phyloP scores from a whole-genome alignment of 768 basidiomycete species.

The Phylloporus sp. region DNA sequence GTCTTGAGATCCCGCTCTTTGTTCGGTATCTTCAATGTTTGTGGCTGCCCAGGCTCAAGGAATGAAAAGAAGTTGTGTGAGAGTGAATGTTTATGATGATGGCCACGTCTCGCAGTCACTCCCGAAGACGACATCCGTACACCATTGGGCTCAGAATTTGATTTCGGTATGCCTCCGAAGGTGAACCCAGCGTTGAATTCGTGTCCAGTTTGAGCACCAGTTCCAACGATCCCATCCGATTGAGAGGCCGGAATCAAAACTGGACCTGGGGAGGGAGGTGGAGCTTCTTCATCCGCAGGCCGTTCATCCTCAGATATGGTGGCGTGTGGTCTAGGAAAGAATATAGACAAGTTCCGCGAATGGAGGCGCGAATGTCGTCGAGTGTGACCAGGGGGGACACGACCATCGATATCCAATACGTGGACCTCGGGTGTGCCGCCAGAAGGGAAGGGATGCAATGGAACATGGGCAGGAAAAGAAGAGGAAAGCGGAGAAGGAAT shows the following conservation, averaged over 20 bases:
- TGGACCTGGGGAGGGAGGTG: slow-evolving; percentile 43
- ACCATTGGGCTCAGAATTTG: slow-evolving; percentile 16
- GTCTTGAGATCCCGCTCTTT: slow-evolving; percentile 44
- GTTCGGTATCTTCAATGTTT: slow-evolving; percentile 6
- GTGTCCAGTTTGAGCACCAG: slow-evolving; percentile 31
- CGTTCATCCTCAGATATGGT: slow-evolving; percentile 68
- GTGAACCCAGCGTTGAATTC: slow-evolving; percentile 56
- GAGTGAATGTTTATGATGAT: slow-evolving; percentile 90
- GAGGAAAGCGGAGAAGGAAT: slow-evolving; percentile 27
- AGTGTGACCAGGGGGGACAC: slow-evolving; percentile 25
- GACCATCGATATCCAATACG: slow-evolving; percentile 10
- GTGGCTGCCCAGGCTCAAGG: slow-evolving; percentile 63
- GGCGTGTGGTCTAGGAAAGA: slow-evolving; percentile 71
- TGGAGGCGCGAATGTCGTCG: slow-evolving; percentile 70
- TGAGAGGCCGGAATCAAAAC: slow-evolving; percentile 41
- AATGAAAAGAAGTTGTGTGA: slow-evolving; percentile 97
- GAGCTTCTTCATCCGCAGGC: slow-evolving; percentile 43
- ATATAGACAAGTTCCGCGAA: slow-evolving; percentile 87
- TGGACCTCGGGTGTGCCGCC: slow-evolving; percentile 17
- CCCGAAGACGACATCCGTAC: slow-evolving; percentile 15
- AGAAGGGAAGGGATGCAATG: slow-evolving; percentile 24
- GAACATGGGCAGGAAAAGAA: slow-evolving; percentile 27
- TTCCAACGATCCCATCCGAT: slow-evolving; percentile 21
- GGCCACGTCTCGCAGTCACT: slow-evolving; percentile 48
- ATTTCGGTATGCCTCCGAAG: slow-evolving; percentile 52